A percentile compares a stretch with the other conserved stretches of the same genome.
Evolutionary conservation across 148 eudicot genomes (phyloP).

Genomic region (Chenopodium formosanum): DNA sequence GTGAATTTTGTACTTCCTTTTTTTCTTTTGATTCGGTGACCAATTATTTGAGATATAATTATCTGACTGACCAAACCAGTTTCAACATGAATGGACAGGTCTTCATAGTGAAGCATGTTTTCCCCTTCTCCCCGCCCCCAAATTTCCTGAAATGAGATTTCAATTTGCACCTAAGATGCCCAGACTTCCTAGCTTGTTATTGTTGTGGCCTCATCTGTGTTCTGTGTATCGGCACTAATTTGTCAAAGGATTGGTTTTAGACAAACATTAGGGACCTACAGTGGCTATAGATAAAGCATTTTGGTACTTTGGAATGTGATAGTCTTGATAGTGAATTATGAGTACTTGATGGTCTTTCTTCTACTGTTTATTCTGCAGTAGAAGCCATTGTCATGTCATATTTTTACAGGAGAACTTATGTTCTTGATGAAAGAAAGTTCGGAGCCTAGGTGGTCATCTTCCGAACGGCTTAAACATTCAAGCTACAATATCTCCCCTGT

Average conservation of each 20-base stretch:
- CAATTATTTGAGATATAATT: too few species aligned
- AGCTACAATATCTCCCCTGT: not conserved
- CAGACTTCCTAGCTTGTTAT: too few species aligned
- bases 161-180: too few species aligned
- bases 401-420: not conserved
- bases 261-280: not conserved
- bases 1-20: not conserved
- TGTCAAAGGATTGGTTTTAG: not conserved
- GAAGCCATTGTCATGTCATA: not conserved
- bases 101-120: too few species aligned
- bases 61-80: too few species aligned
- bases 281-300: not conserved
- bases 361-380: not conserved
- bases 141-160: too few species aligned
- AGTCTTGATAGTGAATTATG: not conserved
- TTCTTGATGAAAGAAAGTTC: not conserved
- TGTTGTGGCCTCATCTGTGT: not conserved
- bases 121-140: too few species aligned
- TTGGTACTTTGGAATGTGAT: not conserved
- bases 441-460: not conserved
- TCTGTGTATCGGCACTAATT: not conserved
- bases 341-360: not conserved
- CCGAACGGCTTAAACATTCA: not conserved
- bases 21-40: too few species aligned
- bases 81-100: too few species aligned